Conservation (phyloP, 768 basidiomycete species). For the Russula ochroleuca region DNA sequence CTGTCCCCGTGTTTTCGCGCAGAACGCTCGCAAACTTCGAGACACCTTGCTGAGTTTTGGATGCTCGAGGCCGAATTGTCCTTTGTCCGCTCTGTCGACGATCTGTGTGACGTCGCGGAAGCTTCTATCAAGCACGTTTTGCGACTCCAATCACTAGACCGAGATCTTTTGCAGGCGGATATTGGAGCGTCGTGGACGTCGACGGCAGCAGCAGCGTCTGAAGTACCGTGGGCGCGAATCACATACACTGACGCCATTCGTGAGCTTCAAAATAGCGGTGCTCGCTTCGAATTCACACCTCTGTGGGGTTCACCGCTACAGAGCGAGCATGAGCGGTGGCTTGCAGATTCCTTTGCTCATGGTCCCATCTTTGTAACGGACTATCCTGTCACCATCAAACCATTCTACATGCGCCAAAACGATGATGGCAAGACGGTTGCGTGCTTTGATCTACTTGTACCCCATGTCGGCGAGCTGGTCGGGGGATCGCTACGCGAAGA, state of each 20-base stretch:
- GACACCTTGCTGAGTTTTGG: conserved; percentile 98
- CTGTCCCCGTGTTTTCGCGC: conserved; percentile 93
- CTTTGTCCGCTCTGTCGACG: conserved; percentile 45
- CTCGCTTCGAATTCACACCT: conserved; percentile 53
- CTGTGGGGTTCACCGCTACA: conserved; percentile 68
- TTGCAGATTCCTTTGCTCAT: conserved; percentile 61
- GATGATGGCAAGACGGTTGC: conserved; percentile 58
- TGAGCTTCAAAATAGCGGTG: conserved; percentile 43
- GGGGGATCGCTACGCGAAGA: conserved; percentile 92
- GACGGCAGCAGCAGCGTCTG: conserved; percentile 36
- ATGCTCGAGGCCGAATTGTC: conserved; percentile 98
- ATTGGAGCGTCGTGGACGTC: conserved; percentile 37
- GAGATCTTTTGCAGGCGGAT: conserved; percentile 40
- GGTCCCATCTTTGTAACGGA: conserved; percentile 90
- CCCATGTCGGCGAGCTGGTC: conserved; percentile 80
- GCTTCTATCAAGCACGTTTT: conserved; percentile 45
- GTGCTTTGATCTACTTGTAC: conserved; percentile 95
- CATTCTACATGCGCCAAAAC: conserved; percentile 93
- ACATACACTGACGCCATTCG: conserved; percentile 73
- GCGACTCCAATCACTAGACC: conserved; percentile 32
- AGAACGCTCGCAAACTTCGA: conserved; percentile 77
- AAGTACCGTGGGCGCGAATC: conserved; percentile 60
- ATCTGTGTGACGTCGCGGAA: conserved; percentile 57
- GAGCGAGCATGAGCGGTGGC: conserved; percentile 91
- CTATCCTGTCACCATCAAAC: conserved; percentile 80